Conservation (phyloP, 805 yeast genomes). For the Millerago galiae region DNA sequence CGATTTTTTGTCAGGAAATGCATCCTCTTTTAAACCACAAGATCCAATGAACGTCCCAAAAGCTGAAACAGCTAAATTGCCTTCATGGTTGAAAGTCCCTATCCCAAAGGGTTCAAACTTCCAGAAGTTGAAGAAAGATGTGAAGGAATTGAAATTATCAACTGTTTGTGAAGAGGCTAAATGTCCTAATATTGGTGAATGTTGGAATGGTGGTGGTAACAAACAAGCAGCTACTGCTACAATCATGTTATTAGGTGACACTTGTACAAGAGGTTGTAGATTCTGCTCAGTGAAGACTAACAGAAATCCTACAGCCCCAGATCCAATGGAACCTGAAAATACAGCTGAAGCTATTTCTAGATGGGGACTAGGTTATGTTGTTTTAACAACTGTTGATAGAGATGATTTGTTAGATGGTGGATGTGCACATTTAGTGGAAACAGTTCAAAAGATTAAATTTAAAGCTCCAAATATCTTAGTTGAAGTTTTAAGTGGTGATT, state of each 20-base stretch:
- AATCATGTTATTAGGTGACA: slow-evolving; percentile 96
- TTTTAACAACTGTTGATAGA: slow-evolving; percentile 93
- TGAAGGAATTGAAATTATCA: slow-evolving; percentile 79
- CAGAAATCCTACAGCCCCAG: slow-evolving; percentile 80
- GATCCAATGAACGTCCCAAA: slow-evolving; percentile 62
- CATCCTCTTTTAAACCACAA: slow-evolving; percentile 43
- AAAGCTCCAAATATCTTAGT: slow-evolving; percentile 90
- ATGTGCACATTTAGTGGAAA: slow-evolving; percentile 80
- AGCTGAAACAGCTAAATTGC: slow-evolving; percentile 41
- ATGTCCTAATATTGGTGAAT: slow-evolving; percentile 99
- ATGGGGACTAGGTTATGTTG: slow-evolving; percentile 98
- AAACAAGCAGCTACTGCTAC: slow-evolving; percentile 95
- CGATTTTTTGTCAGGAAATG: slow-evolving; percentile 81
- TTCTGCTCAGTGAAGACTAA: slow-evolving; percentile 96
- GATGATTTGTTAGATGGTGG: slow-evolving; percentile 95
- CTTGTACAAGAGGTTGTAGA: slow-evolving; percentile 98
- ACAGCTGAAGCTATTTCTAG: slow-evolving; percentile 95
- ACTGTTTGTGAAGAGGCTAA: slow-evolving; percentile 99
- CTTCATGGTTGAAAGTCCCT: slow-evolving; percentile 91
- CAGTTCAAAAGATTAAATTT: slow-evolving; percentile 75
- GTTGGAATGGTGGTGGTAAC: slow-evolving; percentile 86
- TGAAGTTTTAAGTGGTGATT: slow-evolving; percentile 93
- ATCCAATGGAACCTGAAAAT: slow-evolving; percentile 94
- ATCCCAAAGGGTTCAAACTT: slow-evolving; percentile 93
- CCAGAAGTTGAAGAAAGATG: slow-evolving; percentile 75